A percentile compares a stretch with the other conserved stretches of the same genome.
Conservation (phyloP, 1,139 yeast species). For the Scheffersomyces cryptocercus region DNA sequence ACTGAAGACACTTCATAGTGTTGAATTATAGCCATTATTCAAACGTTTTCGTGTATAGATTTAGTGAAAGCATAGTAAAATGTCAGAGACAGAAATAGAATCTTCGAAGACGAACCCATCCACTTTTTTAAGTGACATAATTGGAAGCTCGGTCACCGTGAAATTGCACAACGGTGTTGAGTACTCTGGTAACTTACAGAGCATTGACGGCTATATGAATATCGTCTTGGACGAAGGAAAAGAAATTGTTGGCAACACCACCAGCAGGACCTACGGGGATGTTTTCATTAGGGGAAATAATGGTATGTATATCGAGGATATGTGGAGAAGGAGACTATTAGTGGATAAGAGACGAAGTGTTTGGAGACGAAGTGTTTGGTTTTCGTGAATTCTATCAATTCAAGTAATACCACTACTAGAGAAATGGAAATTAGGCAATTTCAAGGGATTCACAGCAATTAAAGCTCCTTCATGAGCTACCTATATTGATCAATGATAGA, state of each 20-base stretch:
- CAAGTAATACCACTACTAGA: background rate
- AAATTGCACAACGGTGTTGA: conserved; percentile 86
- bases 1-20: no score
- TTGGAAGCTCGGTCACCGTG: conserved; percentile 79
- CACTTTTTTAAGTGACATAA: conserved; percentile 74
- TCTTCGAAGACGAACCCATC: conserved; percentile 57
- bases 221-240: conserved; percentile 78
- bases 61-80: background rate
- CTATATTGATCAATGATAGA: no score
- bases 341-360: background rate
- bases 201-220: conserved; percentile 97
- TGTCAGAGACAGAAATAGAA: background rate
- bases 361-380: background rate
- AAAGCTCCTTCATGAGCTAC: no score
- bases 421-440: background rate
- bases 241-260: conserved; percentile 61
- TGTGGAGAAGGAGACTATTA: background rate
- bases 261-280: conserved; percentile 69
- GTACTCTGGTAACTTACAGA: conserved; percentile 71
- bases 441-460: background rate
- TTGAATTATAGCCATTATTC: no score
- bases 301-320: conserved; percentile 51
- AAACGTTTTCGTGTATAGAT: no score
- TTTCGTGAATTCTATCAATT: no score
- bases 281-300: conserved; percentile 94